Conservation (phyloP, 2,329 filamentous ascomycete species). For the Penicillium sp. region DNA sequence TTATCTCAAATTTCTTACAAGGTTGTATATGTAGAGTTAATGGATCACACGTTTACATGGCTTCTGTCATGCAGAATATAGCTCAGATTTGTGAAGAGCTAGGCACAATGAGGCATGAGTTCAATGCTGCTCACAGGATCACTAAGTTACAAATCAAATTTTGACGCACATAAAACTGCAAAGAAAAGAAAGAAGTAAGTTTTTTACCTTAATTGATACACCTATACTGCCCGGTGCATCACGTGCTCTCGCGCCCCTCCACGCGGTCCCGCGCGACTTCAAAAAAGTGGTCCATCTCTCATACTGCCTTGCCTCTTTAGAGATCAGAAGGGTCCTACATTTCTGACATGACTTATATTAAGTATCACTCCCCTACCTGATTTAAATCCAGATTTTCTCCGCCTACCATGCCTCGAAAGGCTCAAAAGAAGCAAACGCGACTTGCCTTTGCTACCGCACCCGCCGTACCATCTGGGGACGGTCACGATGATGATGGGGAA, state of each 20-base stretch:
- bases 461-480: slow-evolving; percentile 22
- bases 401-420: slow-evolving; percentile 31
- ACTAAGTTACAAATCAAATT: too few relatives aligned
- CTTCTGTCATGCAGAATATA: too few relatives aligned
- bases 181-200: too few relatives aligned
- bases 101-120: too few relatives aligned
- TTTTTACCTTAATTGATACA: too few relatives aligned
- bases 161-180: too few relatives aligned
- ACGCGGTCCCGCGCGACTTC: slow-evolving; percentile 13
- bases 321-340: not conserved
- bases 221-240: not conserved
- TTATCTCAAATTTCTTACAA: too few relatives aligned
- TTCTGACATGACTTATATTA: not conserved
- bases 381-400: not conserved
- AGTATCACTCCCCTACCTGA: not conserved
- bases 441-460: slow-evolving; percentile 45
- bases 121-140: too few relatives aligned
- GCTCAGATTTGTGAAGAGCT: too few relatives aligned
- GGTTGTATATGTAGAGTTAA: too few relatives aligned
- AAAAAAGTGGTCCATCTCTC: slow-evolving; percentile 1
- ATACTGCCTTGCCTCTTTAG: not conserved
- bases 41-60: too few relatives aligned
- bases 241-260: slow-evolving; percentile 23
- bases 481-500: slow-evolving; percentile 23
- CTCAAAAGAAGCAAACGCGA: slow-evolving; percentile 43